A percentile compares a stretch with the other conserved stretches of the same genome.
Evolutionary conservation across 352 stramenopile genomes (phyloP).

Genomic region (Globisporangium yorkense): DNA sequence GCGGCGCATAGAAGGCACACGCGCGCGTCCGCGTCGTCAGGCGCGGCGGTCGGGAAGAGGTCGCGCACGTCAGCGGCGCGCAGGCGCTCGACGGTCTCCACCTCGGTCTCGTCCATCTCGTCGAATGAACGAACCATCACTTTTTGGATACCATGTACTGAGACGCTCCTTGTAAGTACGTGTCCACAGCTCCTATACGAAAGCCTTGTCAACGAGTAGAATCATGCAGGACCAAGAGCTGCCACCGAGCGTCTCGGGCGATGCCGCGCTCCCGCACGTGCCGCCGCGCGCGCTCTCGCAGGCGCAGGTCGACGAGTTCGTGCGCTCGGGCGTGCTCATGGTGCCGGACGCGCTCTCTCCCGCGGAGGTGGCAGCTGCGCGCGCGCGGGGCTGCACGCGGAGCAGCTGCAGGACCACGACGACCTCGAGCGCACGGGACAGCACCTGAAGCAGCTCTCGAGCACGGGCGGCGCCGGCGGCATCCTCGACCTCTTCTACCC

Average conservation of each 20-base stretch:
- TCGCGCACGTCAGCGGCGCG: constrained; percentile 43
- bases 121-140: too few species aligned
- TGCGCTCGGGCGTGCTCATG: constrained; percentile 60
- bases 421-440: constrained; percentile 57
- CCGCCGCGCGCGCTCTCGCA: constrained; percentile 29
- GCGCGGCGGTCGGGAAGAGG: constrained; percentile 32
- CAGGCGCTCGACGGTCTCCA: constrained; percentile 48
- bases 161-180: background rate
- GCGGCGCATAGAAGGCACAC: constrained; percentile 38
- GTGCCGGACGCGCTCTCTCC: constrained; percentile 62
- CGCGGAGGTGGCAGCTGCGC: constrained; percentile 48
- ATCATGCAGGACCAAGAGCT: background rate
- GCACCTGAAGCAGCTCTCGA: constrained; percentile 79
- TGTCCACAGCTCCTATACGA: background rate
- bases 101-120: constrained; percentile 42
- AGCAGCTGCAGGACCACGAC: constrained; percentile 45
- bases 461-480: constrained; percentile 79
- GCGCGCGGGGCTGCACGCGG: constrained; percentile 46
- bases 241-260: constrained; percentile 4
- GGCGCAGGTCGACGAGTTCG: constrained; percentile 61
- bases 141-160: background rate
- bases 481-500: constrained; percentile 89
- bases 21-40: constrained; percentile 33
- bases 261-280: constrained; percentile 18
- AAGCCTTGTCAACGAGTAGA: background rate